A percentile compares a stretch with the other conserved stretches of the same genome.
Conservation (phyloP, 1,139 yeast species). For the Kluyveromyces sp. region DNA sequence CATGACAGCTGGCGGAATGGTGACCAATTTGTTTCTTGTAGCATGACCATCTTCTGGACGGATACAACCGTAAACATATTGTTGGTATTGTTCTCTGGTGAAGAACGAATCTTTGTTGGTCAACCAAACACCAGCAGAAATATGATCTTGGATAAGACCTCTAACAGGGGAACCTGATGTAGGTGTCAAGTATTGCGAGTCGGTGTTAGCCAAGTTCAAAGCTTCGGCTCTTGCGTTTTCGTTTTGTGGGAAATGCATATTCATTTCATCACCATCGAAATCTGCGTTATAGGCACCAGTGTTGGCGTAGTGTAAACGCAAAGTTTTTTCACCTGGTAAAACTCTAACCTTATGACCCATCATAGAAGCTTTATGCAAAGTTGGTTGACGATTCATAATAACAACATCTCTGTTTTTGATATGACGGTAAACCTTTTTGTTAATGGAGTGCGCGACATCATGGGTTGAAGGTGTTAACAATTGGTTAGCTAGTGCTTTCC, state of each 20-base stretch:
- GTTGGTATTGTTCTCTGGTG: constrained; percentile 87
- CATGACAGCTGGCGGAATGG: constrained; percentile 82
- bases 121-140: constrained; percentile 98
- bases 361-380: constrained; percentile 98
- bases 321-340: constrained; percentile 92
- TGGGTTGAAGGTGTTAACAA: constrained; percentile 74
- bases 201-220: constrained; percentile 87
- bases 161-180: constrained; percentile 97
- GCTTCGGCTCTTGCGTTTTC: constrained; percentile 98
- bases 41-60: constrained; percentile 99
- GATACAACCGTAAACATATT: constrained; percentile 84
- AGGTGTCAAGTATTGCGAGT: constrained; percentile 94
- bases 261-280: constrained; percentile 99
- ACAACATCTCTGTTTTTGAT: constrained; percentile 93
- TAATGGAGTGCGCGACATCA: constrained; percentile 45
- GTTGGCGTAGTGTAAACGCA: constrained; percentile 95
- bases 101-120: constrained; percentile 88
- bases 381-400: constrained; percentile 97
- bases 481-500: constrained; percentile 95
- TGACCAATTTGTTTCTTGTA: constrained; percentile 57
- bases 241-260: constrained; percentile 98
- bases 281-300: constrained; percentile 99
- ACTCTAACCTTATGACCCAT: constrained; percentile 99
- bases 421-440: constrained; percentile 91
- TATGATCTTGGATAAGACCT: constrained; percentile 98